A percentile compares a stretch with the other conserved stretches of the same genome.
Evolutionary conservation across 345 rosid genomes (phyloP).

Genomic region (rapeseed (Brassica napus)): Da-Ae NC_063445.1:2884501-2885000

Average conservation of each 20-base stretch:
- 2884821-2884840: conserved; percentile 39
- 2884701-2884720: conserved; percentile 94
- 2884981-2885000: neutral
- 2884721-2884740: conserved; percentile 99
- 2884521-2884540: no score
- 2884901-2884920: conserved; percentile 88
- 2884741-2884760: conserved; percentile 81
- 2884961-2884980: conserved; percentile 49
- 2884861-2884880: conserved; percentile 81
- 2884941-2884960: conserved; percentile 46
- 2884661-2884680: conserved; percentile 95
- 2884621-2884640: no score
- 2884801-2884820: conserved; percentile 31
- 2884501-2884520: neutral
- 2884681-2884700: conserved; percentile 94
- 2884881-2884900: conserved; percentile 78
- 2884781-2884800: conserved; percentile 55
- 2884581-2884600: no score
- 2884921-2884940: conserved; percentile 75
- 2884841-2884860: conserved; percentile 38
- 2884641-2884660: conserved; percentile 77
- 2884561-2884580: no score
- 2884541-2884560: no score
- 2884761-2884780: conserved; percentile 70
- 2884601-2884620: no score